phyloP scores from a whole-genome alignment of 164 flowering plant genomes.

The Malania oleifera region DNA sequence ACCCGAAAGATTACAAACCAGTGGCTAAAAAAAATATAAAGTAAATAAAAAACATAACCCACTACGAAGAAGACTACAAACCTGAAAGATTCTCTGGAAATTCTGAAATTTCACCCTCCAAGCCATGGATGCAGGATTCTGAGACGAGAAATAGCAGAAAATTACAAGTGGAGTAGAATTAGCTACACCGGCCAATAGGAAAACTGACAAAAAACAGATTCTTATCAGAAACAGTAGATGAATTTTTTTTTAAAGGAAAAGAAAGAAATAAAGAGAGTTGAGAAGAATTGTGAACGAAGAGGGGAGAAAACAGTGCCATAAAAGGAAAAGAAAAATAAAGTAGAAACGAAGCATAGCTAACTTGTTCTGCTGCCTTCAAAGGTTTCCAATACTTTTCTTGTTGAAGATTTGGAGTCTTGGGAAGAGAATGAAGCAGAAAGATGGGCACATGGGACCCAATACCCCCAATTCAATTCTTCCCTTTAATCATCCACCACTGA shows the following conservation, averaged over 20 bases:
- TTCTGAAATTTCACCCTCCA: conserved; percentile 13
- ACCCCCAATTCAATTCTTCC: not conserved
- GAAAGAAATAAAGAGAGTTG: too few relatives aligned
- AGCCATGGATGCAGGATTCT: conserved; percentile 13
- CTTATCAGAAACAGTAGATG: too few relatives aligned
- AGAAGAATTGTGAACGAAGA: not conserved
- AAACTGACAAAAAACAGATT: too few relatives aligned
- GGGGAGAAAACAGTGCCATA: not conserved
- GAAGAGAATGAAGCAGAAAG: too few relatives aligned
- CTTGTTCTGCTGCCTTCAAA: not conserved
- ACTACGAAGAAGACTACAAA: conserved; percentile 7
- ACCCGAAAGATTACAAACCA: not conserved
- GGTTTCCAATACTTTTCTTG: not conserved
- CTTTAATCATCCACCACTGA: not conserved
- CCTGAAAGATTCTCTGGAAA: conserved; percentile 13
- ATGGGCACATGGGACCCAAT: not conserved
- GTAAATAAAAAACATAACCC: too few relatives aligned
- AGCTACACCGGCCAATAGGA: too few relatives aligned
- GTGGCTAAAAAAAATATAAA: too few relatives aligned
- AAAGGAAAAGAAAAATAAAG: not conserved
- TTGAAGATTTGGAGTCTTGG: not conserved
- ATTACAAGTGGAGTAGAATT: too few relatives aligned
- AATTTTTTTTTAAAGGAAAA: too few relatives aligned
- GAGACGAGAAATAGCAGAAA: too few relatives aligned
- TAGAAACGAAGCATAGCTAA: not conserved